These are phyloP conservation scores for Blastobotrys apis DNA, from an alignment of 1,139 yeast species.

Conservation along the genomic window DNA sequence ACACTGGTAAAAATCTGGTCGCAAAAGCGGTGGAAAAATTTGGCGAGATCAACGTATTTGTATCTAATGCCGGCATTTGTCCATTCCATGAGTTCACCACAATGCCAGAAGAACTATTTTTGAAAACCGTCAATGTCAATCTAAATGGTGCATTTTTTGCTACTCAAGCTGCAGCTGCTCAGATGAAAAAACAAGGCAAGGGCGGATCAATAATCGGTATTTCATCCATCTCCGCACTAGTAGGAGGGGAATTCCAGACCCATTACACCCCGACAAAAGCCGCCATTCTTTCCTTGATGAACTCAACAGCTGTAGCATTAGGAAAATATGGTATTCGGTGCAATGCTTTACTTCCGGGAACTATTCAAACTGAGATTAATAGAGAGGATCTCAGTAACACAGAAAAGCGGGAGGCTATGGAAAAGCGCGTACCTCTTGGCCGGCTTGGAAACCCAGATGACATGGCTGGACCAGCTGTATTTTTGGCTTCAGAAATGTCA, in stretches of 20 bases:
- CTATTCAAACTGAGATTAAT: slow-evolving; percentile 17
- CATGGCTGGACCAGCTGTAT: slow-evolving; percentile 45
- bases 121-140: slow-evolving; percentile 42
- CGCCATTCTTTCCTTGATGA: slow-evolving; percentile 16
- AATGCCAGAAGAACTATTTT: slow-evolving; percentile 36
- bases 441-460: slow-evolving; percentile 42
- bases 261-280: slow-evolving; percentile 20
- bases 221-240: slow-evolving; percentile 41
- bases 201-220: slow-evolving; percentile 47
- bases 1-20: slow-evolving; percentile 37
- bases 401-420: slow-evolving; percentile 35
- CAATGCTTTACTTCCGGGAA: slow-evolving; percentile 19
- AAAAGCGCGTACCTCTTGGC: slow-evolving; percentile 41
- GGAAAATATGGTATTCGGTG: slow-evolving; percentile 18
- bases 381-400: slow-evolving; percentile 40
- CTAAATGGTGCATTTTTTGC: slow-evolving; percentile 44
- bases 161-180: slow-evolving; percentile 46
- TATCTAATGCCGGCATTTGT: slow-evolving; percentile 47
- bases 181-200: slow-evolving; percentile 43
- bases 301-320: slow-evolving; percentile 18
- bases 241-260: slow-evolving; percentile 17
- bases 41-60: slow-evolving; percentile 42
- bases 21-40: slow-evolving; percentile 37
- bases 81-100: slow-evolving; percentile 40
- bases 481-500: slow-evolving; percentile 43